A percentile compares a stretch with the other conserved stretches of the same genome.
These are phyloP conservation scores for Aspergillus hiratsukae DNA, from an alignment of 2,329 filamentous ascomycete species.

Conservation along the genomic window DNA sequence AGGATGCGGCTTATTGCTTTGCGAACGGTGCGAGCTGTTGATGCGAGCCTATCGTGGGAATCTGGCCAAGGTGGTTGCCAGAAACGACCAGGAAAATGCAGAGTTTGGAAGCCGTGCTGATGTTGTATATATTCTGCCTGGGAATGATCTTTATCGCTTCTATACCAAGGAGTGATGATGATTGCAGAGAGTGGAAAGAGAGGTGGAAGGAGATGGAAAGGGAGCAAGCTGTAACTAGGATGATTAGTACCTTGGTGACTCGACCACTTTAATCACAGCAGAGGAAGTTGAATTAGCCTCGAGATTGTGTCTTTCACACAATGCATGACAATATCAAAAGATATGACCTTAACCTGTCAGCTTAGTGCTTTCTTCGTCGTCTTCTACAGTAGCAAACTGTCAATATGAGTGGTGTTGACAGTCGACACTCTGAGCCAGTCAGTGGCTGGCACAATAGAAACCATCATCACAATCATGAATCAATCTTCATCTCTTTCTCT, in stretches of 20 bases:
- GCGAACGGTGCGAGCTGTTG: slow-evolving; percentile 21
- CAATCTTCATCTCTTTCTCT: background rate
- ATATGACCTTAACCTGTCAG: background rate
- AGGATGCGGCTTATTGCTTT: slow-evolving; percentile 30
- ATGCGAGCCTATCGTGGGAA: slow-evolving; percentile 14
- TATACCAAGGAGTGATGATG: slow-evolving; percentile 1
- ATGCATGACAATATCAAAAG: background rate
- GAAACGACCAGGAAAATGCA: slow-evolving; percentile 7
- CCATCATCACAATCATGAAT: background rate
- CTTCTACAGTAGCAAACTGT: background rate
- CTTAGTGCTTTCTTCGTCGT: background rate
- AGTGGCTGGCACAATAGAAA: background rate
- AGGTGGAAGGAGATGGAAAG: background rate
- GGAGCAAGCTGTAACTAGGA: background rate
- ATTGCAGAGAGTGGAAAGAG: background rate
- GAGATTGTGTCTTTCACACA: background rate
- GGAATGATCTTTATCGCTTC: slow-evolving; percentile 16
- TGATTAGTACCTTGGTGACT: background rate
- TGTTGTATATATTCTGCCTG: slow-evolving; percentile 20
- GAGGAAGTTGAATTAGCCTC: background rate
- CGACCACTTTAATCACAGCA: background rate
- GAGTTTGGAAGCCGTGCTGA: slow-evolving; percentile 22
- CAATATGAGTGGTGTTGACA: background rate
- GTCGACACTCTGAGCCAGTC: background rate
- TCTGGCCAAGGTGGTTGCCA: slow-evolving; percentile 15